Evolutionary conservation across 495 filamentous ascomycete genomes (phyloP).

Genomic region (Penicillium diatomitis): DNA sequence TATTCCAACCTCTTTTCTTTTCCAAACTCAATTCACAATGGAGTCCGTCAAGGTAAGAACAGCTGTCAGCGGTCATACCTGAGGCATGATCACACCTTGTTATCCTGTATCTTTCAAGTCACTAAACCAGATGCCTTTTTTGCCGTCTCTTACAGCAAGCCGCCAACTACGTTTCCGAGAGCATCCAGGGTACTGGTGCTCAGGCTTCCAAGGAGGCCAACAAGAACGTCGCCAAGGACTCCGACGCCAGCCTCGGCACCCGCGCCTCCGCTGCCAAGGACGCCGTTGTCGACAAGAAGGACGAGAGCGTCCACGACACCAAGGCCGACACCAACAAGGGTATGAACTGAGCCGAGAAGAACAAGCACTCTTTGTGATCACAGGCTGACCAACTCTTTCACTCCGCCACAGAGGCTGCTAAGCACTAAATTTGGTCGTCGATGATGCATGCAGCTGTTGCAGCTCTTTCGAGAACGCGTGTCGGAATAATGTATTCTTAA

Average conservation of each 20-base stretch:
- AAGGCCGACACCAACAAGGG: slow-evolving; percentile 15
- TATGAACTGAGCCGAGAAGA: neutral
- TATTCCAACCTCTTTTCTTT: no score
- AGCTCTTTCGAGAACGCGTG: no score
- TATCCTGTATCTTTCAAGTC: neutral
- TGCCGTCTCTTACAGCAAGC: slow-evolving; percentile 3
- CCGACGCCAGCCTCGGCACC: slow-evolving; percentile 6
- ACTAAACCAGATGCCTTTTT: neutral
- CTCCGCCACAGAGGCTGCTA: neutral
- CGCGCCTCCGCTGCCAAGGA: slow-evolving; percentile 10
- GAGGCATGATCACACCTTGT: no score
- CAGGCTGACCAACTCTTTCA: neutral
- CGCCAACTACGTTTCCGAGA: slow-evolving; percentile 11
- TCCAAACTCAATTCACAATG: no score
- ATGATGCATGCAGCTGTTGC: no score
- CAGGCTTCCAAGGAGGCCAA: slow-evolving; percentile 13
- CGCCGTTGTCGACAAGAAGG: slow-evolving; percentile 13
- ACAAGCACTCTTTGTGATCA: neutral
- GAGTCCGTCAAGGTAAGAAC: no score
- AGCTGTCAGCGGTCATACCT: no score
- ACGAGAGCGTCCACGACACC: slow-evolving; percentile 7
- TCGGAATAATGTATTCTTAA: no score
- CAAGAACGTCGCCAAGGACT: slow-evolving; percentile 13
- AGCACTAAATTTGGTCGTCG: neutral
- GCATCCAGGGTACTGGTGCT: slow-evolving; percentile 7